These are phyloP conservation scores for Aspergillus fumigatus DNA, from an alignment of 2,329 filamentous ascomycete genomes.

Conservation along the genomic window DNA sequence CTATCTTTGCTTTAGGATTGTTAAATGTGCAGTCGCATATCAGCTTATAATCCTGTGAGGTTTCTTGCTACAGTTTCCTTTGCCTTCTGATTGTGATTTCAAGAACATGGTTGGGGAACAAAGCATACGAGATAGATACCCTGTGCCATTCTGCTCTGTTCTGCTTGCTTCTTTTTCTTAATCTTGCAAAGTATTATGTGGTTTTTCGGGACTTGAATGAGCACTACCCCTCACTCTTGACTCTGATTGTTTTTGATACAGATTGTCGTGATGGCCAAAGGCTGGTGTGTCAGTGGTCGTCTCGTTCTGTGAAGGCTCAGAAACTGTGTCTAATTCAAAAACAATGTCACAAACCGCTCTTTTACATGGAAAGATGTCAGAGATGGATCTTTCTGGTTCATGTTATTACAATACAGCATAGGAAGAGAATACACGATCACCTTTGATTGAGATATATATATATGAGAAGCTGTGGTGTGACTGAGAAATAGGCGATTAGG, in stretches of 20 bases:
- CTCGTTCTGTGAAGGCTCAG: not conserved
- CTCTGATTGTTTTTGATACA: not conserved
- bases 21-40: not conserved
- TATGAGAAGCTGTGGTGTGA: too few relatives aligned
- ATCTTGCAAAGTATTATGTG: not conserved
- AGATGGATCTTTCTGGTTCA: not conserved
- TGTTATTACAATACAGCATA: not conserved
- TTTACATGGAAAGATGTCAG: not conserved
- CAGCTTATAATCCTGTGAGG: not conserved
- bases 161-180: slow-evolving; percentile 3
- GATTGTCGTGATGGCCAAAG: not conserved
- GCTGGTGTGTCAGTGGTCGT: too few relatives aligned
- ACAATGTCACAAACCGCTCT: not conserved
- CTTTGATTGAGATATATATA: not conserved
- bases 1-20: not conserved
- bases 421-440: not conserved
- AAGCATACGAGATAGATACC: slow-evolving; percentile 28
- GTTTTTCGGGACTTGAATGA: not conserved
- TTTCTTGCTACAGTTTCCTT: slow-evolving; percentile 8
- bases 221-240: not conserved
- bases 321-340: not conserved
- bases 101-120: slow-evolving; percentile 15
- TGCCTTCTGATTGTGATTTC: slow-evolving; percentile 9
- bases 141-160: slow-evolving; percentile 13
- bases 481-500: not conserved